Evolutionary conservation across 164 flowering plant genomes (phyloP), one percentile per base, ranked within the genome.

Genomic region (Stephania yunnanensis): DNA sequence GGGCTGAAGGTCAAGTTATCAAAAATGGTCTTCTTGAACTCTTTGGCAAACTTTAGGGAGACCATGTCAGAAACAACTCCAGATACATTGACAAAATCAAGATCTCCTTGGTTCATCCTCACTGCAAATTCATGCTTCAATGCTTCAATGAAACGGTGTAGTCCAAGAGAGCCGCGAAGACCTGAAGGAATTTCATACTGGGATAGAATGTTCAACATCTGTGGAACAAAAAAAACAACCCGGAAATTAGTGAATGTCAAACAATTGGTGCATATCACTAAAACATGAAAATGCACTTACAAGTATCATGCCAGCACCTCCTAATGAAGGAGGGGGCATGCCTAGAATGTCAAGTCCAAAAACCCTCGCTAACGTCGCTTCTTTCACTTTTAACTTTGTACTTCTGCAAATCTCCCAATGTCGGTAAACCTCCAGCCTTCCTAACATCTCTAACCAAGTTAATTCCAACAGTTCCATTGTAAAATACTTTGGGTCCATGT

Each of bases 91-190:
- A 82, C 86, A 69, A 86, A 91, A 68, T 86, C 86, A 17, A 92
- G 95, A 83, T 91, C 95, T n/a, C 92, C 92, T 12, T 88, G 91
- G 50, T 86, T 86, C 90, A 87, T 89, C 79, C 87, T 82, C 55
- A 82, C 77, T 8, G 92, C 87, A 68, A 84, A 78, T 67, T 80
- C 81, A 69, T 89, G 87, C 78, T 91, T 91, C 72, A 91, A 6
- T 50, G 91, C 88, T 80, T 91, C 93, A 11, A 89, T 83, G 46
- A 25, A 29, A 29, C 92, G 83, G 74, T 89, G 95, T 8, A 83
- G 64, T 46, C 89, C 85, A 45, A 91, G 84, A 0, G 88, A 20
- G 15, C 84, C 87, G 2, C 83, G 74, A 73, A 78, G 10, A 52
- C 81, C 85, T 25, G 58, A 71, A 30, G 82, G 77, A 48, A 69